These are phyloP conservation scores for Casuarina equisetifolia DNA, from an alignment of 306 rosid species.

Conservation along the genomic window DNA sequence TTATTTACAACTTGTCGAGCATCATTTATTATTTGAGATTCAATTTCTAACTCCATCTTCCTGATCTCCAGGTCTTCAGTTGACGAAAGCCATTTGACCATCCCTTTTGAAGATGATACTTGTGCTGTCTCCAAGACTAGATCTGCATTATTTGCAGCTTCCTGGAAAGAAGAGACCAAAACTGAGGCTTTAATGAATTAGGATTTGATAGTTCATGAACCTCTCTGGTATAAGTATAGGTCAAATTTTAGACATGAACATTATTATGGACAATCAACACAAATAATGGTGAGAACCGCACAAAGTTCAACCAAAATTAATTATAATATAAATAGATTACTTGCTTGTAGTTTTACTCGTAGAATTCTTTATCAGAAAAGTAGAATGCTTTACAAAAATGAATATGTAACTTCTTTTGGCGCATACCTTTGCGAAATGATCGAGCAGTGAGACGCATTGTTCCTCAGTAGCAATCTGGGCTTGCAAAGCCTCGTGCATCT, in stretches of 20 bases:
- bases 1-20: constrained; percentile 50
- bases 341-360: neutral
- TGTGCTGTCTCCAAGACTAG: constrained; percentile 48
- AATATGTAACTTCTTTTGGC: neutral
- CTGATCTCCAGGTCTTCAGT: constrained; percentile 68
- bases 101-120: constrained; percentile 41
- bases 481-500: constrained; percentile 55
- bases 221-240: neutral
- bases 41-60: constrained; percentile 77
- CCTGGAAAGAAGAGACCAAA: constrained; percentile 37
- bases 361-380: no score
- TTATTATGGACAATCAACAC: neutral
- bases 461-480: constrained; percentile 65
- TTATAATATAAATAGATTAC: neutral
- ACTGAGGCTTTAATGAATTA: constrained; percentile 16
- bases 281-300: neutral
- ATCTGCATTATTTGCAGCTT: constrained; percentile 60
- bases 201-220: neutral
- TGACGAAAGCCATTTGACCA: constrained; percentile 56
- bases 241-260: neutral
- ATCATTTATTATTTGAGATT: constrained; percentile 57
- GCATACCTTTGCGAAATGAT: constrained; percentile 52
- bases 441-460: constrained; percentile 53
- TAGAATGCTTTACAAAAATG: neutral
- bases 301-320: neutral